phyloP scores from a whole-genome alignment of 2,329 filamentous ascomycete genomes.

The Pseudopyricularia cyperi region DNA sequence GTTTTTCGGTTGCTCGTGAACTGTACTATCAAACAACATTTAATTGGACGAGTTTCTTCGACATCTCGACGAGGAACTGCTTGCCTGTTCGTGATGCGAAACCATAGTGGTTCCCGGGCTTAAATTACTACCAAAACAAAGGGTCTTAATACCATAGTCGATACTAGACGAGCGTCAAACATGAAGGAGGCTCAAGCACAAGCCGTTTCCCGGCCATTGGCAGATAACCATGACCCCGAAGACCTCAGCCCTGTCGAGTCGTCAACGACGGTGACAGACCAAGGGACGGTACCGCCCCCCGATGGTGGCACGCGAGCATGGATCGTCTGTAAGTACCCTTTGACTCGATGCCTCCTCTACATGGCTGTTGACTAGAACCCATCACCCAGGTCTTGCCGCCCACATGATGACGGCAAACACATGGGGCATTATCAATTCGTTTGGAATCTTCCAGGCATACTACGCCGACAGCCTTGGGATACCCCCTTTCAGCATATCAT shows the following conservation, averaged over 20 bases:
- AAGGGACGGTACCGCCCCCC: conserved; percentile 3
- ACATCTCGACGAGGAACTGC: too few species aligned
- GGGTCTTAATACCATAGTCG: too few species aligned
- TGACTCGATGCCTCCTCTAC: background rate
- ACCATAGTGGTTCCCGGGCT: too few species aligned
- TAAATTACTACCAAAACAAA: too few species aligned
- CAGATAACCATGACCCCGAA: background rate
- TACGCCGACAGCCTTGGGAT: conserved; percentile 8
- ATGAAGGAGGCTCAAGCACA: too few species aligned
- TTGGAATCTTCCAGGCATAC: conserved; percentile 11
- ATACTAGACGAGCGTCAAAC: too few species aligned
- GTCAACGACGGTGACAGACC: background rate
- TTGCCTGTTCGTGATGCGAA: too few species aligned
- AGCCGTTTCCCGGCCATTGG: too few species aligned
- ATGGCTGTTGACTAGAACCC: background rate
- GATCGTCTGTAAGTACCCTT: conserved; percentile 2
- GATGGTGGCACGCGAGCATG: conserved; percentile 7
- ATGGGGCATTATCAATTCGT: conserved; percentile 10
- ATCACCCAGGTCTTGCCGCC: conserved; percentile 1
- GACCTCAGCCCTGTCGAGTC: background rate
- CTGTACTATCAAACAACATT: too few species aligned
- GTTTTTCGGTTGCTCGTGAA: too few species aligned
- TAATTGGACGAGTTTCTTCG: too few species aligned
- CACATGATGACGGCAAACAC: conserved; percentile 14
- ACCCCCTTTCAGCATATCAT: conserved; percentile 9